phyloP scores from a whole-genome alignment of 1,284 basidiomycete species.

The Bjerkandera adusta region DNA sequence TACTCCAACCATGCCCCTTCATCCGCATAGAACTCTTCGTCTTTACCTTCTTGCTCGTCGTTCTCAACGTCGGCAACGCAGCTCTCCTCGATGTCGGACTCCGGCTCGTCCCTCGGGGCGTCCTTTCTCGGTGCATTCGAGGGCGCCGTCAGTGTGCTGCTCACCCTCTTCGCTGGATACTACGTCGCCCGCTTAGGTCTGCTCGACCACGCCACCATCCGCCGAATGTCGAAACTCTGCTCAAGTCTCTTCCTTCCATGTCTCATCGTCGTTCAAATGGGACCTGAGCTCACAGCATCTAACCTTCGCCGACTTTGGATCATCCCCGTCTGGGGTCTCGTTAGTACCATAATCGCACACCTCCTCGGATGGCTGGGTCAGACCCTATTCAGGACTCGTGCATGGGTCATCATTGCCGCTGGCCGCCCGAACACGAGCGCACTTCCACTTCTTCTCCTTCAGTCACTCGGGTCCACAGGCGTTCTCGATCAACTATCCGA shows the following conservation, averaged over 20 bases:
- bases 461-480: slow-evolving; percentile 27
- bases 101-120: slow-evolving; percentile 17
- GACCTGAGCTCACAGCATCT: slow-evolving; percentile 26
- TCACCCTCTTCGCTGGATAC: slow-evolving; percentile 31
- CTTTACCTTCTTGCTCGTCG: not conserved
- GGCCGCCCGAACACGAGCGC: slow-evolving; percentile 33
- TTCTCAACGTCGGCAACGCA: not conserved
- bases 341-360: slow-evolving; percentile 27
- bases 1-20: too few relatives aligned
- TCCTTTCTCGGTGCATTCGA: slow-evolving; percentile 30
- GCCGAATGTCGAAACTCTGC: slow-evolving; percentile 28
- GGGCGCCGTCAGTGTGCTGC: slow-evolving; percentile 30
- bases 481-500: slow-evolving; percentile 24
- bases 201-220: slow-evolving; percentile 26
- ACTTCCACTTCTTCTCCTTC: slow-evolving; percentile 30
- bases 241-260: slow-evolving; percentile 31
- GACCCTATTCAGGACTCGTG: slow-evolving; percentile 21
- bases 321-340: slow-evolving; percentile 31
- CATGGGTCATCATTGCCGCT: slow-evolving; percentile 32
- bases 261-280: slow-evolving; percentile 33
- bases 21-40: not conserved
- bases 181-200: slow-evolving; percentile 20
- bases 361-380: slow-evolving; percentile 28
- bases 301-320: slow-evolving; percentile 28
- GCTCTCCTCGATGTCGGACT: slow-evolving; percentile 9